Evolutionary conservation across 2,329 filamentous ascomycete genomes (phyloP).

Genomic region (Penicillium aurantiogriseum): DNA sequence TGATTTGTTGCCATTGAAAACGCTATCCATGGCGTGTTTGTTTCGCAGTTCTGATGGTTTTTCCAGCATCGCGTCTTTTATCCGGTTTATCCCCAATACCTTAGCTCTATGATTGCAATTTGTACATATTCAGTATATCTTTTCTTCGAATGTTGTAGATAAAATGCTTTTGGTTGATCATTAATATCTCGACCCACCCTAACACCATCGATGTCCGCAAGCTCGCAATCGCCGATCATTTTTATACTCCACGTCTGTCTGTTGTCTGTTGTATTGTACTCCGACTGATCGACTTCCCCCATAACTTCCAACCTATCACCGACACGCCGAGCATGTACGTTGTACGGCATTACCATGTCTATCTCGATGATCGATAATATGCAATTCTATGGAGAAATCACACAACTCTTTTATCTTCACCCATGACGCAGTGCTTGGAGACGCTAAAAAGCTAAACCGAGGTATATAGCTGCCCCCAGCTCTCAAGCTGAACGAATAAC

Average conservation of each 20-base stretch:
- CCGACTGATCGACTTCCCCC: not conserved
- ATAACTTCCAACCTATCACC: not conserved
- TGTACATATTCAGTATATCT: constrained; percentile 1
- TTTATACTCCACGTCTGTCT: not conserved
- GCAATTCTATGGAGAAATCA: constrained; percentile 25
- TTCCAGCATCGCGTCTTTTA: not conserved
- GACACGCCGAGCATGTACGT: not conserved
- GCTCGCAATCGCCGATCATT: constrained; percentile 1
- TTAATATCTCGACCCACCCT: not conserved
- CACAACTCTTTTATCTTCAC: not conserved
- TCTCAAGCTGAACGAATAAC: not conserved
- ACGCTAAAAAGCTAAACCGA: not conserved
- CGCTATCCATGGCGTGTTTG: not conserved
- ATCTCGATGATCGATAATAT: constrained; percentile 9
- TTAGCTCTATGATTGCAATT: not conserved
- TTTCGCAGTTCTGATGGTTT: not conserved
- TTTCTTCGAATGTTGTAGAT: not conserved
- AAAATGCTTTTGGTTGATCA: not conserved
- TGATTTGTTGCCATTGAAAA: not conserved
- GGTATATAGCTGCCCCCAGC: constrained; percentile 1
- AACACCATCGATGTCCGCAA: not conserved
- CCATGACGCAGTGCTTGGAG: constrained; percentile 3
- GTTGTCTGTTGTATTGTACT: not conserved
- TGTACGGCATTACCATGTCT: not conserved
- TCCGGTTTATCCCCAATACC: not conserved